Evolutionary conservation across 2,329 filamentous ascomycete species (phyloP).

Genomic region (Ascocoryne sarcoides): DNA sequence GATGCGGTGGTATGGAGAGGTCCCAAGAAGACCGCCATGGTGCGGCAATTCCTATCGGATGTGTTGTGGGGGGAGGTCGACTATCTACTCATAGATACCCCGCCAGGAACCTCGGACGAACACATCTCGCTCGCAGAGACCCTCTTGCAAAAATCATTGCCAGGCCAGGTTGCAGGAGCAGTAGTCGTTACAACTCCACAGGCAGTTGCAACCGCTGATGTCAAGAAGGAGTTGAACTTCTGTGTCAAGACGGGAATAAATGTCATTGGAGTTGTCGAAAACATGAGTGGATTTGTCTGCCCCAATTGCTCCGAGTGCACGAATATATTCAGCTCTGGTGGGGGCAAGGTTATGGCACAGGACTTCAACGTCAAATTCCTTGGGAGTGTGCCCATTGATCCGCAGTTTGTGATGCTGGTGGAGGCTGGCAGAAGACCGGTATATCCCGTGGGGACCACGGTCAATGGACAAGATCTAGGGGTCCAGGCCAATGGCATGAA

Average conservation of each 20-base stretch:
- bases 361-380: conserved; percentile 81
- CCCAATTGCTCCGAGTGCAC: conserved; percentile 76
- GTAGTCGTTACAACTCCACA: conserved; percentile 96
- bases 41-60: conserved; percentile 88
- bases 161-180: conserved; percentile 70
- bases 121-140: conserved; percentile 93
- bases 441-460: conserved; percentile 60
- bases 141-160: conserved; percentile 53
- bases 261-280: conserved; percentile 87
- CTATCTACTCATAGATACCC: conserved; percentile 90
- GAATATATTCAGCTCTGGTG: conserved; percentile 86
- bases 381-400: conserved; percentile 84
- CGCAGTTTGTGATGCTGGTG: conserved; percentile 79
- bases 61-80: conserved; percentile 85
- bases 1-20: conserved; percentile 97
- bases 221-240: conserved; percentile 81
- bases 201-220: conserved; percentile 85
- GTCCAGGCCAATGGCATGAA: conserved; percentile 17
- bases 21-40: conserved; percentile 98
- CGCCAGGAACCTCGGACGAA: conserved; percentile 92
- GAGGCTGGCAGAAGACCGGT: conserved; percentile 60
- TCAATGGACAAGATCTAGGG: conserved; percentile 47
- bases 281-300: conserved; percentile 92
- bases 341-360: conserved; percentile 78
- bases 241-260: conserved; percentile 75